Evolutionary conservation across 2,329 filamentous ascomycete genomes (phyloP).

Genomic region (Cryphonectria naterciae): DNA sequence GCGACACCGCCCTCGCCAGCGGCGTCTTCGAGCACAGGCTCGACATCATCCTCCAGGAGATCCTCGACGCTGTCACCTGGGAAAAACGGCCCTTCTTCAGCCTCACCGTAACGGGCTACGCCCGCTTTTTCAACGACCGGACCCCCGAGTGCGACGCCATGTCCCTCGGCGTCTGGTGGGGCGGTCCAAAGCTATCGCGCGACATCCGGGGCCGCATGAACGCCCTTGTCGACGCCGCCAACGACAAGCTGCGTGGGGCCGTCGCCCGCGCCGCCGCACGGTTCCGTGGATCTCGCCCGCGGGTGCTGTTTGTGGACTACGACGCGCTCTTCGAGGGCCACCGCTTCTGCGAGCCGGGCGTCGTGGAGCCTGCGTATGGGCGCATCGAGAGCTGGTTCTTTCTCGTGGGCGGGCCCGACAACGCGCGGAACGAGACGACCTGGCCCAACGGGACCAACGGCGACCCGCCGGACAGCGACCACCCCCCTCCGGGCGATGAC

Average conservation of each 20-base stretch:
- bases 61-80: conserved; percentile 49
- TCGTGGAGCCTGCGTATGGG: conserved; percentile 48
- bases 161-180: conserved; percentile 52
- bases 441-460: conserved; percentile 28
- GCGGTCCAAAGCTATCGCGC: conserved; percentile 46
- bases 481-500: not conserved
- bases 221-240: conserved; percentile 47
- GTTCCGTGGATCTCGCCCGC: conserved; percentile 39
- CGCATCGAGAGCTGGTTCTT: conserved; percentile 54
- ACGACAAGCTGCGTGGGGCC: conserved; percentile 43
- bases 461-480: conserved; percentile 7
- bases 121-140: conserved; percentile 51
- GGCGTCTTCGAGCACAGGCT: conserved; percentile 46
- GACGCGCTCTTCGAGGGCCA: conserved; percentile 50
- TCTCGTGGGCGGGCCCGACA: conserved; percentile 50
- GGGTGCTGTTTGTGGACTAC: conserved; percentile 51
- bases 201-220: conserved; percentile 48
- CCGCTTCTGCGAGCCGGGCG: conserved; percentile 42
- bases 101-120: conserved; percentile 52
- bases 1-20: conserved; percentile 41
- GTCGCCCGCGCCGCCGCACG: conserved; percentile 43
- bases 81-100: conserved; percentile 48
- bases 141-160: conserved; percentile 48
- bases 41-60: conserved; percentile 45
- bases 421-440: conserved; percentile 36